Conservation (phyloP, 176 grass and related monocot genomes). For the Triticum urartu region DNA sequence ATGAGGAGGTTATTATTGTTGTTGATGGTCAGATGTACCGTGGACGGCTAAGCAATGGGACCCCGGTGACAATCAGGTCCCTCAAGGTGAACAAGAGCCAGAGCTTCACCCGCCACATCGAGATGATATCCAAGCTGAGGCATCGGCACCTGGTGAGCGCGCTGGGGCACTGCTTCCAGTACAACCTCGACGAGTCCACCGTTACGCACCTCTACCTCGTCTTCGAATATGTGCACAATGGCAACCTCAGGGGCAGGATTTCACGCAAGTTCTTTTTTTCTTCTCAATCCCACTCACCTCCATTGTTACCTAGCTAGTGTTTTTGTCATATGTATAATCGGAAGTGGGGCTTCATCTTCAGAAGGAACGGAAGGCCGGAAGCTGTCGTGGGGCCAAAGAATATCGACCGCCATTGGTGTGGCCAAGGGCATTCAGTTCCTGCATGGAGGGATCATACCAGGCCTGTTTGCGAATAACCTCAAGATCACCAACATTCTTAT, state of each 20-base stretch:
- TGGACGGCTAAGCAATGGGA: constrained; percentile 60
- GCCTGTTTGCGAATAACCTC: constrained; percentile 78
- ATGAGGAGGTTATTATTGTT: too few relatives aligned
- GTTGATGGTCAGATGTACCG: constrained; percentile 53
- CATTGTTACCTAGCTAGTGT: too few relatives aligned
- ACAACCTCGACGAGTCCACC: constrained; percentile 56
- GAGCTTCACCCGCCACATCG: constrained; percentile 71
- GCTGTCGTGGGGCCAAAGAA: constrained; percentile 73
- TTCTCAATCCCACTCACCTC: too few relatives aligned
- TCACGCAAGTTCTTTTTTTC: constrained; percentile 41
- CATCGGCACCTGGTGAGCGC: constrained; percentile 81
- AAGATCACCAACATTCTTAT: constrained; percentile 77
- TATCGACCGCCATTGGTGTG: constrained; percentile 53
- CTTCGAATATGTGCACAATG: constrained; percentile 75
- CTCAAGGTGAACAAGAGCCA: constrained; percentile 60
- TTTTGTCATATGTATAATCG: too few relatives aligned
- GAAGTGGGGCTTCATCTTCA: constrained; percentile 17
- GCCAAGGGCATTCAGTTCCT: constrained; percentile 93
- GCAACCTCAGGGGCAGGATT: constrained; percentile 72
- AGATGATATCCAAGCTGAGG: constrained; percentile 75
- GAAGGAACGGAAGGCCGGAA: constrained; percentile 68
- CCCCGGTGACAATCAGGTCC: constrained; percentile 54
- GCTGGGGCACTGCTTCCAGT: constrained; percentile 74
- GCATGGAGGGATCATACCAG: constrained; percentile 81
- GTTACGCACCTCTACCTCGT: constrained; percentile 60